phyloP scores from a whole-genome alignment of 1,284 basidiomycete genomes.

The Retiboletus flavoniger region DNA sequence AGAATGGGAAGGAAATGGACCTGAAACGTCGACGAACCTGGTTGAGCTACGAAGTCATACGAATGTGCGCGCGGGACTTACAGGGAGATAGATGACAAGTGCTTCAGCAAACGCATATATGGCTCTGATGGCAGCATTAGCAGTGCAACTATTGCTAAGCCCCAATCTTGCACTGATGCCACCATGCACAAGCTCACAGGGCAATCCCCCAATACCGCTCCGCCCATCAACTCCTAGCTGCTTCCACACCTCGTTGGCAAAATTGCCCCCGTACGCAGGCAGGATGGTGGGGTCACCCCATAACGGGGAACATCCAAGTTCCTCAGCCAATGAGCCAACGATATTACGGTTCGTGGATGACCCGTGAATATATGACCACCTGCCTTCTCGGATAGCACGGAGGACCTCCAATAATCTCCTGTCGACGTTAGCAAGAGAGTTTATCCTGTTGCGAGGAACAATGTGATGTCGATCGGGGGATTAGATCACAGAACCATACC shows the following conservation, averaged over 20 bases:
- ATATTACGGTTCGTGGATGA: slow-evolving; percentile 38
- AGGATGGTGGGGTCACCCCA: slow-evolving; percentile 63
- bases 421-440: slow-evolving; percentile 65
- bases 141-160: slow-evolving; percentile 54
- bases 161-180: slow-evolving; percentile 46
- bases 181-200: slow-evolving; percentile 71
- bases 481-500: slow-evolving; percentile 34
- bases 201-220: slow-evolving; percentile 59
- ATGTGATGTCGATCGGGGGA: neutral
- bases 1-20: slow-evolving; percentile 67
- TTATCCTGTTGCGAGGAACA: slow-evolving; percentile 48
- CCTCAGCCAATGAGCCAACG: slow-evolving; percentile 46
- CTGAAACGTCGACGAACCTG: slow-evolving; percentile 35
- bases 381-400: slow-evolving; percentile 49
- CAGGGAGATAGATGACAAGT: slow-evolving; percentile 65
- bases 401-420: slow-evolving; percentile 53
- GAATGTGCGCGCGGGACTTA: slow-evolving; percentile 33
- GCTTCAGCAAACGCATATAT: slow-evolving; percentile 59
- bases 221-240: slow-evolving; percentile 51
- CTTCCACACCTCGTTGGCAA: slow-evolving; percentile 54
- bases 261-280: slow-evolving; percentile 57
- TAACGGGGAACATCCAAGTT: slow-evolving; percentile 55
- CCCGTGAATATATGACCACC: slow-evolving; percentile 57
- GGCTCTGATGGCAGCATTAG: slow-evolving; percentile 55
- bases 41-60: slow-evolving; percentile 1